Percentiles rank a stretch among this genome's conserved stretches.
These are phyloP conservation scores for Austroboletus sp. DNA, from an alignment of 1,284 basidiomycete genomes.

Conservation along the genomic window DNA sequence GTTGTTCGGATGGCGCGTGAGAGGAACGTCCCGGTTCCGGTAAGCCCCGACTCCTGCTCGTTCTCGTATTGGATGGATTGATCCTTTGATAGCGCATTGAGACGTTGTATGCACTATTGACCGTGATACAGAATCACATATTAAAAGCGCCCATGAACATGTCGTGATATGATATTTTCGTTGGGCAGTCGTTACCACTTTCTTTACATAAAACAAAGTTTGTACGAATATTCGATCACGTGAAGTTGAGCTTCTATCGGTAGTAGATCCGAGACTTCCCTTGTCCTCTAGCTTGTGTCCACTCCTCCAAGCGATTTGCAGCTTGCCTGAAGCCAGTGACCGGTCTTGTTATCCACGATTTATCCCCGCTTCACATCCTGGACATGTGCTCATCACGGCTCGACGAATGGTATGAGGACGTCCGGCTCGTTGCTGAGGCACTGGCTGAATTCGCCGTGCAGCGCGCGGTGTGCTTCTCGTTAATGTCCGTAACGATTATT, in stretches of 20 bases:
- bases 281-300: no score
- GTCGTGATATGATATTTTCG: neutral
- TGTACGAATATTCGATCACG: no score
- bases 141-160: slow-evolving; percentile 8
- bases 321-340: neutral
- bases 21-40: slow-evolving; percentile 45
- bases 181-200: neutral
- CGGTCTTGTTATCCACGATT: no score
- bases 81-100: slow-evolving; percentile 40
- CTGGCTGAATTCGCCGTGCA: neutral
- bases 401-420: neutral
- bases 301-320: no score
- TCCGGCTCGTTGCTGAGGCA: neutral
- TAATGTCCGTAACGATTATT: neutral
- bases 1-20: slow-evolving; percentile 49
- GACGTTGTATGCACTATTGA: slow-evolving; percentile 43
- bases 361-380: no score
- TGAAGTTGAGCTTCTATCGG: no score
- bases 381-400: no score
- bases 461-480: neutral
- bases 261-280: no score
- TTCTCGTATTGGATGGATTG: neutral
- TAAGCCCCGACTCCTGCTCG: slow-evolving; percentile 27
- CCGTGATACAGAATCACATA: slow-evolving; percentile 51
- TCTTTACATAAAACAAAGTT: no score